Conservation (phyloP, 768 basidiomycete genomes). For the Trametes meyenii region DNA sequence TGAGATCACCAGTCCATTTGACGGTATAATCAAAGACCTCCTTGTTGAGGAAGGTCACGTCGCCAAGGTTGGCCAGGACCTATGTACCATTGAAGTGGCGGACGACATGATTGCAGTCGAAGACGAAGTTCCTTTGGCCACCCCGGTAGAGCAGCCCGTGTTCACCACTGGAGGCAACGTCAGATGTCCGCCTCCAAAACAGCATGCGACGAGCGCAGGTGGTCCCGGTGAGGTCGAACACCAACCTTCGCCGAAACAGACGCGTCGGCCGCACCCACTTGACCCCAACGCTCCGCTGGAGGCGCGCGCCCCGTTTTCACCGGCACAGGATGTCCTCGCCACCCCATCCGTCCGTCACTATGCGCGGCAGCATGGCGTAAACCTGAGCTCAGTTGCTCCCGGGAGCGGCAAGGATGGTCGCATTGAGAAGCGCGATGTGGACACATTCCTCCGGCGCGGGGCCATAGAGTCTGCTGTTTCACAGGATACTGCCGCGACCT, state of each 20-base stretch:
- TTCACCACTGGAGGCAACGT: background rate
- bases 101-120: conserved; percentile 48
- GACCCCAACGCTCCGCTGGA: conserved; percentile 54
- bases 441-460: conserved; percentile 51
- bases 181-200: background rate
- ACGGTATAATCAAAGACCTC: conserved; percentile 72
- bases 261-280: conserved; percentile 55
- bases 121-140: conserved; percentile 7
- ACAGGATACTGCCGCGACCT: conserved; percentile 7
- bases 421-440: conserved; percentile 74
- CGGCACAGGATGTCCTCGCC: conserved; percentile 52
- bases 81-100: conserved; percentile 83
- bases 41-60: conserved; percentile 81
- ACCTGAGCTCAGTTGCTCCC: conserved; percentile 56
- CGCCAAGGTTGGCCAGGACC: conserved; percentile 77
- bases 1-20: conserved; percentile 87
- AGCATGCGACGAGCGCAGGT: background rate
- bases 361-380: conserved; percentile 65
- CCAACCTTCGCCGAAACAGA: background rate
- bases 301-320: conserved; percentile 12
- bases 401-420: conserved; percentile 78
- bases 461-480: conserved; percentile 14
- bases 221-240: conserved; percentile 2
- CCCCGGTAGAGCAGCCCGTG: conserved; percentile 1
- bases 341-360: conserved; percentile 79